Conservation (phyloP, 768 basidiomycete genomes). For the Calocybe gangraenosa region DNA sequence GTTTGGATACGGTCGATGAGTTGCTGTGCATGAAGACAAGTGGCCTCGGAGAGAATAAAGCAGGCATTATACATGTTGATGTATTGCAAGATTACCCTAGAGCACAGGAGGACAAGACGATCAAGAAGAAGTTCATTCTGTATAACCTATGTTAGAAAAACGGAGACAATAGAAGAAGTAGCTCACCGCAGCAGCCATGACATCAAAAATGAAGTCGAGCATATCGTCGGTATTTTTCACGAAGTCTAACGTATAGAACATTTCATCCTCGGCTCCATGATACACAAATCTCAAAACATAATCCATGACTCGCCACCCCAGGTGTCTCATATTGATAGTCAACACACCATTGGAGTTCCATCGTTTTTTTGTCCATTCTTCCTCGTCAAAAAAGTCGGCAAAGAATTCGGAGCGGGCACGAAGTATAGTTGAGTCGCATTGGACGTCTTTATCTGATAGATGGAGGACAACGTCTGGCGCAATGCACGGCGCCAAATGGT, state of each 20-base stretch:
- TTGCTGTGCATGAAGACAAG: slow-evolving; percentile 65
- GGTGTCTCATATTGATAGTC: slow-evolving; percentile 65
- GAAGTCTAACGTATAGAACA: slow-evolving; percentile 73
- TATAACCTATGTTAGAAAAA: slow-evolving; percentile 2
- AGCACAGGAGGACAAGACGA: slow-evolving; percentile 80
- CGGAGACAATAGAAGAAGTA: neutral
- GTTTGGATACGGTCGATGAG: slow-evolving; percentile 69
- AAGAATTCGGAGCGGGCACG: slow-evolving; percentile 84
- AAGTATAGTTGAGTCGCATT: slow-evolving; percentile 71
- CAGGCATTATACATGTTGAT: slow-evolving; percentile 74
- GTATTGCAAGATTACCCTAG: slow-evolving; percentile 62
- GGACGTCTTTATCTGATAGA: slow-evolving; percentile 62
- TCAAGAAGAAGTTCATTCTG: slow-evolving; percentile 90
- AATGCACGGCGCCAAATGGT: slow-evolving; percentile 22
- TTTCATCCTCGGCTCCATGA: slow-evolving; percentile 58
- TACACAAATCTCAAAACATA: slow-evolving; percentile 77
- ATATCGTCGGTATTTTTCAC: slow-evolving; percentile 64
- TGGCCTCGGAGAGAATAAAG: slow-evolving; percentile 77
- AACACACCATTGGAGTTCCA: slow-evolving; percentile 51
- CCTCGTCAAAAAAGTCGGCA: slow-evolving; percentile 74
- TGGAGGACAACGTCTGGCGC: slow-evolving; percentile 68
- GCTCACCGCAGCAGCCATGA: slow-evolving; percentile 80
- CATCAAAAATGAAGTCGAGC: slow-evolving; percentile 82
- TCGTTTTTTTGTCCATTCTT: slow-evolving; percentile 73
- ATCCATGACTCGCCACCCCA: slow-evolving; percentile 69